Evolutionary conservation across 306 rosid species (phyloP), one percentile per base, ranked within the genome.

Genomic region (Quercus dentata): DNA sequence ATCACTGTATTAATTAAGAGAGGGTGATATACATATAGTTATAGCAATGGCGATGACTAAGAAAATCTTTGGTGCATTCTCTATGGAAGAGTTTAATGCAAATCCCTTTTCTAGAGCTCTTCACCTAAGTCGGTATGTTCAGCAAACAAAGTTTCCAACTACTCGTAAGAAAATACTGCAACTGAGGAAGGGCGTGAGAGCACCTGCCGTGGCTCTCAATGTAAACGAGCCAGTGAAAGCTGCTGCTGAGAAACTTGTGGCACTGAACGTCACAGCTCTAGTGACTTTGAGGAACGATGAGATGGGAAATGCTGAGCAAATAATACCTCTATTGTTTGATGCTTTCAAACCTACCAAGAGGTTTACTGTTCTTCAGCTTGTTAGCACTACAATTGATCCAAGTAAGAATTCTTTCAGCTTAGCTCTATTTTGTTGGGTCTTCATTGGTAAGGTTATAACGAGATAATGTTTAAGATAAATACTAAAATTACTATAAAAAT

Each of bases 351-450:
- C 78, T 15, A 55, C 38, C 27, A 81, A 63, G 10, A 41, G 51
- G 35, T 55, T 55, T 35, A 46, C 83, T 74, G 51, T 79, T 69
- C 74, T 89, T 27, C 90, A 85, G 80, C 90, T 87, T 71, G 83
- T 81, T n/a, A 83, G 88, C 79, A 74, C 86, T 44, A 14, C 74
- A 61, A 76, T 79, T 79, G 46, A 81, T 68, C 74, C 75, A 5
- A 23, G 92, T 87, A 82, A 76, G 83, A 59, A 49, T 38, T 72
- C 3, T 35, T 59, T 2, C 2, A 6, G 3, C 4, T 19, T 38
- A 2, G 41, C 71, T 62, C 71, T 10, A 18, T 65, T 28, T 13
- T 25, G 27, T 9, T 8, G 3, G 2, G 7, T 17, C 11, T 15
- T 27, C 19, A 65, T 46, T 0, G 44, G 10, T 38, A 38, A 38